These are phyloP conservation scores for Aspergillus heteromorphus DNA, from an alignment of 495 filamentous ascomycete genomes.

Conservation along the genomic window DNA sequence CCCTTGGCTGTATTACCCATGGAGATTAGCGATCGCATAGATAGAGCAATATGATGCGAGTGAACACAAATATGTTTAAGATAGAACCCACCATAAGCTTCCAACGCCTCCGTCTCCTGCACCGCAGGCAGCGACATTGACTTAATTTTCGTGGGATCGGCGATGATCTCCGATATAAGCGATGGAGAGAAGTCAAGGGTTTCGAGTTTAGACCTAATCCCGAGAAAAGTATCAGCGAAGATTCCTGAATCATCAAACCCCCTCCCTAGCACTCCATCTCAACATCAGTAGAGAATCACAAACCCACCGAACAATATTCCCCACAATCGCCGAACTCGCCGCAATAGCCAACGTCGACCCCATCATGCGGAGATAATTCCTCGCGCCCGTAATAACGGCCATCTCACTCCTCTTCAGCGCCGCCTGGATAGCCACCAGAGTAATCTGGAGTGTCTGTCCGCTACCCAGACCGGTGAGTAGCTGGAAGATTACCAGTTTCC, in stretches of 20 bases:
- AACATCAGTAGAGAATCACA: too few species aligned
- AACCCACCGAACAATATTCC: background rate
- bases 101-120: background rate
- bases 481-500: background rate
- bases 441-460: background rate
- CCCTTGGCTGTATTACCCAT: background rate
- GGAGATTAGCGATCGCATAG: background rate
- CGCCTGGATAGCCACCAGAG: background rate
- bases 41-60: too few species aligned
- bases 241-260: too few species aligned
- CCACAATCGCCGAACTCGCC: background rate
- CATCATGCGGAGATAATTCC: background rate
- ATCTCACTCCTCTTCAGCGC: background rate
- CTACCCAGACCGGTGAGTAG: background rate
- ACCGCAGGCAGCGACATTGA: background rate
- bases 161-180: background rate
- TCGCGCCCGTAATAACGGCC: background rate
- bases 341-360: background rate
- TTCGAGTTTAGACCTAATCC: background rate
- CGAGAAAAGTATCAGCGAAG: background rate
- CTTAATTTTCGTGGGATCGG: background rate
- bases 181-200: background rate
- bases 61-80: background rate
- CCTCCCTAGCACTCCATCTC: too few species aligned
- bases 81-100: background rate